Evolutionary conservation across 805 yeast genomes (phyloP).

Genomic region (Helenozyma rhizophorensis): DNA sequence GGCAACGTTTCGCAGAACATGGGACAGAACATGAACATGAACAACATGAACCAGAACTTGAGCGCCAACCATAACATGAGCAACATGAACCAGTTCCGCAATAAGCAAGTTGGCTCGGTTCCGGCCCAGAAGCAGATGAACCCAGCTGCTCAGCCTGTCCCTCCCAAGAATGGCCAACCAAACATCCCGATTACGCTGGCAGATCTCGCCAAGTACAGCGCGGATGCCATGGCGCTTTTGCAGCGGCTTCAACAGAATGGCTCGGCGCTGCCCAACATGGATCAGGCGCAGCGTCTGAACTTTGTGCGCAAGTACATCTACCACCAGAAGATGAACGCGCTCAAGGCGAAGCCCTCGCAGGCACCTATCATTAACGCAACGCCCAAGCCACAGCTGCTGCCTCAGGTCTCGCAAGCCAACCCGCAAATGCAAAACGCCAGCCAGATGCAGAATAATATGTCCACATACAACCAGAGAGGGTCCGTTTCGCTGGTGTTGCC

Average conservation of each 20-base stretch:
- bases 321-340: constrained; percentile 31
- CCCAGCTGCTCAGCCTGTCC: constrained; percentile 2
- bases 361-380: constrained; percentile 9
- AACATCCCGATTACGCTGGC: constrained; percentile 19
- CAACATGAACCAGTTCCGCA: background rate
- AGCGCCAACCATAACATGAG: background rate
- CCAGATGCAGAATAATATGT: constrained; percentile 4
- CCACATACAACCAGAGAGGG: background rate
- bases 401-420: constrained; percentile 8
- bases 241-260: constrained; percentile 33
- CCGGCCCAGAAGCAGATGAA: constrained; percentile 2
- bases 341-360: constrained; percentile 25
- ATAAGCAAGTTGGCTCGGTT: no score
- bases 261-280: constrained; percentile 30
- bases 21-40: constrained; percentile 10
- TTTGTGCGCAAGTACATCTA: constrained; percentile 35
- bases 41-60: constrained; percentile 12
- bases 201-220: constrained; percentile 34
- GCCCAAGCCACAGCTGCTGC: constrained; percentile 9
- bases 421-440: constrained; percentile 11
- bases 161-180: no score
- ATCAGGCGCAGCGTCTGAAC: constrained; percentile 33
- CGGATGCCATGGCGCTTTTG: constrained; percentile 38
- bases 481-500: constrained; percentile 21
- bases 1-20: no score